Conservation (phyloP, 768 basidiomycete genomes). For the Suillus fuscotomentosus region DNA sequence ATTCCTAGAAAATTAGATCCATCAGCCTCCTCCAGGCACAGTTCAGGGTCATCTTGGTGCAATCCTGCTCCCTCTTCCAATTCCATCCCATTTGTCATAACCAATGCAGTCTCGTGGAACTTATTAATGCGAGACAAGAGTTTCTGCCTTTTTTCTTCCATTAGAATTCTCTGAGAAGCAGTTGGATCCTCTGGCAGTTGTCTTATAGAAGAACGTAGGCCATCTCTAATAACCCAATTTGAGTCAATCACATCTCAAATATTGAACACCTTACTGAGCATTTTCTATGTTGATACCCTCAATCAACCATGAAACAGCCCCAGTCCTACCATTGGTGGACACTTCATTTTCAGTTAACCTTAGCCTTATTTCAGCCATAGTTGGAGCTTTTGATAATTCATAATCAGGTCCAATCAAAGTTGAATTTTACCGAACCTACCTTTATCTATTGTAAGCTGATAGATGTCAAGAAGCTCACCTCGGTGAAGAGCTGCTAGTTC, state of each 20-base stretch:
- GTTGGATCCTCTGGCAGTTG: not conserved
- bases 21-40: not conserved
- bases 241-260: not conserved
- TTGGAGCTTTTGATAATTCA: not conserved
- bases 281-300: constrained; percentile 2
- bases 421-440: not conserved
- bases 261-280: constrained; percentile 2
- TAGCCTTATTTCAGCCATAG: constrained; percentile 4
- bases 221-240: constrained; percentile 4
- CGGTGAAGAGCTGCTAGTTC: not conserved
- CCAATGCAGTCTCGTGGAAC: not conserved
- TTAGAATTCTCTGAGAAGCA: not conserved
- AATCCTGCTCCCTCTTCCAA: not conserved
- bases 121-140: not conserved
- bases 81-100: not conserved
- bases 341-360: not conserved
- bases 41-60: not conserved
- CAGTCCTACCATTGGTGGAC: not conserved
- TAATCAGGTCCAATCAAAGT: not conserved
- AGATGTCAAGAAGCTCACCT: not conserved
- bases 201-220: not conserved
- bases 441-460: constrained; percentile 5
- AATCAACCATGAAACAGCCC: constrained; percentile 3
- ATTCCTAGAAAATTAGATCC: not conserved
- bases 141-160: not conserved